Conservation (phyloP, 2,329 filamentous ascomycete species). For the Zymoseptoria crescenta region DNA sequence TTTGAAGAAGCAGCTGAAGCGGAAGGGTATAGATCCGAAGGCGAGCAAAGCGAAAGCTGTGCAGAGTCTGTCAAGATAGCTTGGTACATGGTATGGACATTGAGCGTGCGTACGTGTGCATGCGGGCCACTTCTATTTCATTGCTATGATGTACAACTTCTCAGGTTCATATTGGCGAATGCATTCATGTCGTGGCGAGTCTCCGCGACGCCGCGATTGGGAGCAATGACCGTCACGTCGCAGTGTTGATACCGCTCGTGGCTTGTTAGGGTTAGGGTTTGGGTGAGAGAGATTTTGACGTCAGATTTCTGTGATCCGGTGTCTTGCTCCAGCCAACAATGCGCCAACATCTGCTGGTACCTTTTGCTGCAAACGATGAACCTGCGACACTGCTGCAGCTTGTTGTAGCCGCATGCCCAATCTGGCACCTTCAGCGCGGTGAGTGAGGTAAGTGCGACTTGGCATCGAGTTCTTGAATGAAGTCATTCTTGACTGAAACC, state of each 20-base stretch:
- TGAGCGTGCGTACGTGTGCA: too few relatives aligned
- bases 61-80: background rate
- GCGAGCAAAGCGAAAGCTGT: slow-evolving; percentile 20
- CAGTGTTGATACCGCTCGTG: background rate
- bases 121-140: too few relatives aligned
- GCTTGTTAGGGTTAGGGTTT: background rate
- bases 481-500: background rate
- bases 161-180: too few relatives aligned
- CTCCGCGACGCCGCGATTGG: too few relatives aligned
- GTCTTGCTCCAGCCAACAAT: background rate
- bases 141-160: background rate
- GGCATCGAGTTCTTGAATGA: background rate
- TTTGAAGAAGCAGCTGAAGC: slow-evolving; percentile 35
- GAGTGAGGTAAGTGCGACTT: background rate
- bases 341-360: background rate
- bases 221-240: too few relatives aligned
- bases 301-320: background rate
- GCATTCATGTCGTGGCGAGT: too few relatives aligned
- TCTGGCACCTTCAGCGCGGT: background rate
- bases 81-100: background rate
- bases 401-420: background rate
- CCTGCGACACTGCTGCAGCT: background rate
- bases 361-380: background rate
- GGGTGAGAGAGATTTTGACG: background rate
- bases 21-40: slow-evolving; percentile 43